Base-by-base conservation (phyloP, 306 rosid species). In the Prunus mira region DNA sequence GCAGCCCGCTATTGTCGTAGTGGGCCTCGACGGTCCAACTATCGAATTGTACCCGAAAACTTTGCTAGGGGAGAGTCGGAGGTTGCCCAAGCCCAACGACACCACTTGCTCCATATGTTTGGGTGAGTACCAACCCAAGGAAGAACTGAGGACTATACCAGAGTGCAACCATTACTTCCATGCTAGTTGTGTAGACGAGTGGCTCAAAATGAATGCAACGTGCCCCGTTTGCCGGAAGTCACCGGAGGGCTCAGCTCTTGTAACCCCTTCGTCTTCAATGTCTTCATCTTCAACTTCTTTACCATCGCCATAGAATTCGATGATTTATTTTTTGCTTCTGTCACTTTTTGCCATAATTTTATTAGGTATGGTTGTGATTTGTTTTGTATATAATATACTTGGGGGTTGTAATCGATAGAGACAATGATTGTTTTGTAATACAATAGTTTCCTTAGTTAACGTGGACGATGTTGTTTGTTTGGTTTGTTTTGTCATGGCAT, bases 151-250 rank as follows among this genome's bases (percentile, higher is more conserved):
- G 77, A 84, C 87, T 50, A 91, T 93, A 61, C 97, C 96, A 0
- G 85, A 86, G 13, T 93, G 97, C 55, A 82, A 72, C 38, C 98
- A 89, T 54, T 87, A 88, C 72, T 93, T 89, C 77, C 97, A 91
- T 71, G 88, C 75, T 18, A 62, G 55, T 7, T 91, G 96, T 65
- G 72, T 91, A 10, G 97, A 93, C 28, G 89, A 84, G 20, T 93
- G 97, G 98, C 93, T 91, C 24, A 88, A 76, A 77, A 72, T 88
- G 86, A 91, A 86, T 24, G 87, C 89, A 25, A 79, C 98, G 0
- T 93, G 97, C 25, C 97, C 98, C 3, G 34, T 93, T 0, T 93
- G 98, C 27, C 73, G 97, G 15, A 91, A 82, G 57, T 83, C 90
- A 5, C 93, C 92, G 0, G 79, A 82, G 2, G 75, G 63, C 2